Evolutionary conservation across 495 filamentous ascomycete genomes (phyloP).

Genomic region (Tuber aestivum): DNA sequence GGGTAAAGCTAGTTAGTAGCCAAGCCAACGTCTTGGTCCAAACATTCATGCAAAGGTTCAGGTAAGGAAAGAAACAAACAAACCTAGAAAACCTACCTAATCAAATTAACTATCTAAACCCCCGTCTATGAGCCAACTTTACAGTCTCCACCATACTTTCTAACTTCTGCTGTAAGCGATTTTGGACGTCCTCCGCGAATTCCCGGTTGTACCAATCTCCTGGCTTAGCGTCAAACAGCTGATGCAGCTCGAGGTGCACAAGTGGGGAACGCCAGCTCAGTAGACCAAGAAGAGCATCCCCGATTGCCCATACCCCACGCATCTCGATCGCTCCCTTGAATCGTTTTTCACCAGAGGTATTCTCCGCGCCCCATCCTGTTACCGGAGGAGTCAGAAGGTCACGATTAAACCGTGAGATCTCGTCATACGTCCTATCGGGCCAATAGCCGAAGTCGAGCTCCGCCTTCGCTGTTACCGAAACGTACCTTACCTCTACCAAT

Average conservation of each 20-base stretch:
- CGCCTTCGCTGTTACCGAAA: neutral
- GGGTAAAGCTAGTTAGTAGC: too few species aligned
- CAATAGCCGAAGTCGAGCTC: neutral
- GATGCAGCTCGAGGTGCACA: neutral
- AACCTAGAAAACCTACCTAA: too few species aligned
- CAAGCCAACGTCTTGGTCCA: too few species aligned
- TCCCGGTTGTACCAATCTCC: too few species aligned
- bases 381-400: neutral
- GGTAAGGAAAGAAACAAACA: too few species aligned
- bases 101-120: too few species aligned
- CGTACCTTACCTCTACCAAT: neutral
- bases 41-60: too few species aligned
- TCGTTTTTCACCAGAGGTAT: neutral
- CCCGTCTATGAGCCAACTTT: too few species aligned
- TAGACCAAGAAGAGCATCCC: slow-evolving; percentile 3
- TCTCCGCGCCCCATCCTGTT: neutral
- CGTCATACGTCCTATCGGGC: neutral
- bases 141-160: too few species aligned
- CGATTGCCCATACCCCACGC: neutral
- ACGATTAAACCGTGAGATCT: neutral
- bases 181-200: too few species aligned
- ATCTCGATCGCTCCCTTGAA: neutral
- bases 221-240: too few species aligned
- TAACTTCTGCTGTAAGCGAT: too few species aligned
- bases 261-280: slow-evolving; percentile 2